Base-by-base conservation (phyloP, 768 basidiomycete genomes). In the Lactarius evosmus region DNA sequence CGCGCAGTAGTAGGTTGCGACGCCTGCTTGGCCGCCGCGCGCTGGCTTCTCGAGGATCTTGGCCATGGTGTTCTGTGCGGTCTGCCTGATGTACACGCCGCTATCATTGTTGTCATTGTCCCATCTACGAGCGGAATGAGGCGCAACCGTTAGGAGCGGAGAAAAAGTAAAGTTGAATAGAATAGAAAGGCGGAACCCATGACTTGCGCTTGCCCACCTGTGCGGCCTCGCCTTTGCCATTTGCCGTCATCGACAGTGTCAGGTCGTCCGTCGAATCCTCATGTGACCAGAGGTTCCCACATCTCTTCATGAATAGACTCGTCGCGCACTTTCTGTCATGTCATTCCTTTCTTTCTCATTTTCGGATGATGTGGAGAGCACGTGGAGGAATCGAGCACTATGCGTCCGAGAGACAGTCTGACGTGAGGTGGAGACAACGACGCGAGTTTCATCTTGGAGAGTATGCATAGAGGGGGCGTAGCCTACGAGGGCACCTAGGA, bases 401-500 rank as follows among this genome's bases (percentile, higher is more conserved):
- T 96, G 30, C 96, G 78, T 1, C 93, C 95, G 36, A 97, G 84
- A 0, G 95, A 96, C 60, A 97, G 76, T 4, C 93, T 94, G 69
- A 17, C 61, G 44, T 17, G 56, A n/a, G 25, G 29, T n/a, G 16
- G 58, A 46, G 30, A 25, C 32, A 52, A 53, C 19, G 12, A 14
- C 19, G 51, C 17, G 29, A 9, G 41, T 7, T n/a, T 7, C 7
- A 6, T 14, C 9, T n/a, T n/a, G n/a, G 22, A 6, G n/a, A 34
- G 16, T 14, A 5, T 16, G 14, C 33, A 17, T 7, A 40, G 17
- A 14, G 34, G 27, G 38, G 11, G 75, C 84, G 56, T 62, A 91
- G 94, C 95, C 95, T 16, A 95, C 92, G 72, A 98, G 97, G 5
- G 95, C 87, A 60, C 95, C 95, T 2, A 84, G 77, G 2, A 98